Base-by-base conservation (phyloP, 176 grass and related monocot species). In the Puya raimondii region DNA sequence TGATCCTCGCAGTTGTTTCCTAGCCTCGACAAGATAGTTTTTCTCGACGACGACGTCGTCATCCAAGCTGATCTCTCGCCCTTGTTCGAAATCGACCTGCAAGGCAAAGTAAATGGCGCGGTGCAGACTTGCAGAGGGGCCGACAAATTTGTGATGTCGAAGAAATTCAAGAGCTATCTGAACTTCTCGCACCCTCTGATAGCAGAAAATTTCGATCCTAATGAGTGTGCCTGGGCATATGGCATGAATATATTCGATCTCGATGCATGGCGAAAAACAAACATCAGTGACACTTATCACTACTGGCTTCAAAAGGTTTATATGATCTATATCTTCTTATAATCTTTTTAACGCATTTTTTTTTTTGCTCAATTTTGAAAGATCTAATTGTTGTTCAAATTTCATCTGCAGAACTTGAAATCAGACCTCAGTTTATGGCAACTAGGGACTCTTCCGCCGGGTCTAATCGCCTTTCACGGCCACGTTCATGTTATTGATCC, bases 1-100 rank as follows among this genome's bases (percentile, higher is more conserved):
- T 74, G 12, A 4, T 17, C 58, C 33, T 51, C 48, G 15, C 87
- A 99, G 95, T 84, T 99, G 57, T 99, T 94, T 72, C 90, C 90
- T 13, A 88, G 89, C 61, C 82, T 99, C 50, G 70, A 71, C 48
- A 88, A 70, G 70, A 70, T 94, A 26, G 74, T 99, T 33, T 80
- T 99, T 12, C 77, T 99, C 6, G 90, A 99, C 66, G 90, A 99
- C 74, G 95, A 99, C 67, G 90, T 99, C 51, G 64, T 99, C 51
- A 84, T 94, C 58, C 90, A 82, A 17, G 75, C 79, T 69, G 95
- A 99, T 53, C 48, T 99, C 80, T 11, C 72, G 49, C 78, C 82
- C 42, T 85, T 99, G 11, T 99, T 84, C 83, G 66, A 88, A 47
- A 64, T 80, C 33, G 78, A 93, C 18, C 80, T 99, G 1, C 70